A percentile compares a stretch with the other conserved stretches of the same genome.
phyloP scores from a whole-genome alignment of 2,329 filamentous ascomycete species.

The Cordyceps farinosa region DNA sequence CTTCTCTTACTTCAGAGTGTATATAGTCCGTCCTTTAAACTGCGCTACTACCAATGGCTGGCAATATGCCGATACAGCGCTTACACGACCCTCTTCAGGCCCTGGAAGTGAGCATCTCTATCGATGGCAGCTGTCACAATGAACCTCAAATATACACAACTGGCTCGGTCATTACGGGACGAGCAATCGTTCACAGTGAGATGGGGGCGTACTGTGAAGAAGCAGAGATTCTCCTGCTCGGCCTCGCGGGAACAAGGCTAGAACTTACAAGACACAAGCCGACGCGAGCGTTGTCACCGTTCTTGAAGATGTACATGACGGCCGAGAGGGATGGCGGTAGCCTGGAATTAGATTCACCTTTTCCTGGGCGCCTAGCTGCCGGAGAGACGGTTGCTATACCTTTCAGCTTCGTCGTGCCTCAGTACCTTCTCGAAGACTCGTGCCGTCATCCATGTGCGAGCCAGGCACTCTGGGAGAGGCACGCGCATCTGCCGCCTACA shows the following conservation, averaged over 20 bases:
- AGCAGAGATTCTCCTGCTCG: conserved; percentile 10
- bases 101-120: neutral
- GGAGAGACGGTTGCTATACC: neutral
- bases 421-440: conserved; percentile 4
- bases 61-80: neutral
- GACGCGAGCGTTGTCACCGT: conserved; percentile 3
- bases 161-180: conserved; percentile 1
- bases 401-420: conserved; percentile 11
- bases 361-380: neutral
- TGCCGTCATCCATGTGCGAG: conserved; percentile 5
- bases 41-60: neutral
- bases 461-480: conserved; percentile 10
- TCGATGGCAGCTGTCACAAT: neutral
- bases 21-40: neutral
- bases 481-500: conserved; percentile 6
- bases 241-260: conserved; percentile 4
- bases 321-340: neutral
- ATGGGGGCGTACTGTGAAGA: conserved; percentile 1
- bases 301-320: conserved; percentile 13
- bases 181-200: neutral
- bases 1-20: neutral
- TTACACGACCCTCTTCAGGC: neutral
- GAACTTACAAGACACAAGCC: conserved; percentile 12
- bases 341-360: neutral
- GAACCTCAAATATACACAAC: neutral